Conservation (phyloP, 2,329 filamentous ascomycete species). For the Didymella pinodella region DNA sequence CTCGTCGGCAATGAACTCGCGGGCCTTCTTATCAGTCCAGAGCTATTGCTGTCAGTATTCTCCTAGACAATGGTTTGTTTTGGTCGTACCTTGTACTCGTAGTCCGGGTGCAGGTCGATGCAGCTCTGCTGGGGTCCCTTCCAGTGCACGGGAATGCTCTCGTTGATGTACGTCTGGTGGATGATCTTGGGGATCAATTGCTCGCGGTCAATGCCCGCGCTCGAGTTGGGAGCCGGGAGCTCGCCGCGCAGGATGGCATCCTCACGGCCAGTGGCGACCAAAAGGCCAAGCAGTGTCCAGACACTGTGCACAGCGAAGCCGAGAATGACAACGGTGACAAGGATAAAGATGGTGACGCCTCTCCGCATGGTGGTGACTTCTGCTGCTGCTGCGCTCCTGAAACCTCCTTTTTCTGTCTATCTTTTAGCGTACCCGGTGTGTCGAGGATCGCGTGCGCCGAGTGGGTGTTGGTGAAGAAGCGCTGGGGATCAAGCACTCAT, state of each 20-base stretch:
- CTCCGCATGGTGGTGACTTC: slow-evolving; percentile 62
- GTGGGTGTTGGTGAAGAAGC: slow-evolving; percentile 12
- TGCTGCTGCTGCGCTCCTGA: slow-evolving; percentile 8
- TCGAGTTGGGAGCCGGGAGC: slow-evolving; percentile 70
- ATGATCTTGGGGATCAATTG: slow-evolving; percentile 79
- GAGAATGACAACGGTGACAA: slow-evolving; percentile 70
- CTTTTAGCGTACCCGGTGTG: slow-evolving; percentile 5
- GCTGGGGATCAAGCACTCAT: slow-evolving; percentile 24
- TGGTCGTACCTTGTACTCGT: slow-evolving; percentile 71
- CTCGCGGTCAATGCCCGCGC: slow-evolving; percentile 62
- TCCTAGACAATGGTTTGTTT: neutral
- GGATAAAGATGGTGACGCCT: slow-evolving; percentile 68
- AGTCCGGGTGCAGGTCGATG: slow-evolving; percentile 71
- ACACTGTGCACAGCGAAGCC: slow-evolving; percentile 71
- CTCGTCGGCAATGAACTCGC: slow-evolving; percentile 74
- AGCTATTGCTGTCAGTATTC: slow-evolving; percentile 58
- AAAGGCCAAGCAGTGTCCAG: slow-evolving; percentile 73
- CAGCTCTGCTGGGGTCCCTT: slow-evolving; percentile 70
- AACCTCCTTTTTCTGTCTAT: slow-evolving; percentile 35
- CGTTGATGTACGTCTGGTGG: slow-evolving; percentile 78
- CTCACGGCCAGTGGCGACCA: slow-evolving; percentile 71
- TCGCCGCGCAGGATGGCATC: slow-evolving; percentile 73
- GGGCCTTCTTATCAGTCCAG: slow-evolving; percentile 76
- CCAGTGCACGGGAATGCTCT: slow-evolving; percentile 73
- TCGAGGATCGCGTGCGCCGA: slow-evolving; percentile 11